These are phyloP conservation scores for Globisporangium lucens DNA, from an alignment of 352 stramenopile genomes.

Conservation along the genomic window DNA sequence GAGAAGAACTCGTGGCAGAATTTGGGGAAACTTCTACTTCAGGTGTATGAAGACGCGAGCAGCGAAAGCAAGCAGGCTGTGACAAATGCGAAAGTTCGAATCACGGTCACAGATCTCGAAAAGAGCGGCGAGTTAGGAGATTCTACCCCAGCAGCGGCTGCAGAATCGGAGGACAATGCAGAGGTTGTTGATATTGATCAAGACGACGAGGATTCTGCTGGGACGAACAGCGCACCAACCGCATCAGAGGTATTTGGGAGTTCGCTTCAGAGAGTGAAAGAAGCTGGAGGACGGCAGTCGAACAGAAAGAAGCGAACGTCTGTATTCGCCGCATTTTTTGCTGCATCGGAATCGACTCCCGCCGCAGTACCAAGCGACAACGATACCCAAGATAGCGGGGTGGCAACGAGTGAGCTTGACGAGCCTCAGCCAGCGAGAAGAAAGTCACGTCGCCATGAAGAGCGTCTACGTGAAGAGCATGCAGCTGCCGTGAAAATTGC, in stretches of 20 bases:
- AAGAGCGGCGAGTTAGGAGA: conserved; percentile 1
- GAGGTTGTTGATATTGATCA: conserved; percentile 1
- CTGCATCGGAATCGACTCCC: conserved; percentile 1
- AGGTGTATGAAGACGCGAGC: conserved; percentile 58
- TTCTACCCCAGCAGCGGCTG: neutral
- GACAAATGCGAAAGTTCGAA: conserved; percentile 23
- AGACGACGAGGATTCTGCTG: neutral
- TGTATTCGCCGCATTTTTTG: conserved; percentile 5
- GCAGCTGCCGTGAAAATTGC: conserved; percentile 57
- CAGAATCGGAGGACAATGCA: neutral
- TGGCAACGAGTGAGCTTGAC: conserved; percentile 24
- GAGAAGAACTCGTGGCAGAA: conserved; percentile 42
- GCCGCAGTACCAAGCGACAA: conserved; percentile 28
- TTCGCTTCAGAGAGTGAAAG: neutral
- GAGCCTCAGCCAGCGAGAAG: conserved; percentile 31
- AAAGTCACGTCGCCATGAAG: conserved; percentile 65
- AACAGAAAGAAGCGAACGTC: conserved; percentile 12
- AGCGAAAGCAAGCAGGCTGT: conserved; percentile 24
- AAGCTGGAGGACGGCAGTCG: neutral
- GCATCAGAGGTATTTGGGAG: neutral
- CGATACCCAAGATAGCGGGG: conserved; percentile 39
- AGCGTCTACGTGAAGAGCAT: conserved; percentile 66
- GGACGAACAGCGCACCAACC: too few relatives aligned
- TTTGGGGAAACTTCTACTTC: conserved; percentile 55
- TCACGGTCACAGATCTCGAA: conserved; percentile 19